Conservation (phyloP, 2,329 filamentous ascomycete genomes). For the Trichoderma polysporum region DNA sequence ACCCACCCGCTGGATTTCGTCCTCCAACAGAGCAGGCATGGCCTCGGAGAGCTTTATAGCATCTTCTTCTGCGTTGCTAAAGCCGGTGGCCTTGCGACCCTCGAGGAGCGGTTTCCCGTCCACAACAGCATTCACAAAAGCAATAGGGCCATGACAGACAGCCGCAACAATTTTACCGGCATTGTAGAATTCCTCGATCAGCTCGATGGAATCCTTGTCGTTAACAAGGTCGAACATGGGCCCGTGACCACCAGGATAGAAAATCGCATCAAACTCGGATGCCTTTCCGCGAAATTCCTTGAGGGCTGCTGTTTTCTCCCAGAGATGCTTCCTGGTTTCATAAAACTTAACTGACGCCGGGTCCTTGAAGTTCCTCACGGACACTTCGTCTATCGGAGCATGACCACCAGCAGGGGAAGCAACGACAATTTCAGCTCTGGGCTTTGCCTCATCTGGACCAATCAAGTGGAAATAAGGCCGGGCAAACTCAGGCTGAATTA, state of each 20-base stretch:
- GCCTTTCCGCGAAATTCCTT: constrained; percentile 3
- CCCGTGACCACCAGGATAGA: constrained; percentile 52
- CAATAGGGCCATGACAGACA: constrained; percentile 68
- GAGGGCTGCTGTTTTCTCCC: constrained; percentile 47
- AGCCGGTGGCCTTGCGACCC: constrained; percentile 60
- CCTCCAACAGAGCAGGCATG: constrained; percentile 43
- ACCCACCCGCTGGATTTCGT: constrained; percentile 44
- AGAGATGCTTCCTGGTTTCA: constrained; percentile 55
- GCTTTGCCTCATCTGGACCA: constrained; percentile 47
- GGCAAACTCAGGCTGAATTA: constrained; percentile 57
- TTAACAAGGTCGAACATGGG: constrained; percentile 62
- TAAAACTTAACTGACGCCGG: constrained; percentile 51
- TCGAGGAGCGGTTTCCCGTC: constrained; percentile 54
- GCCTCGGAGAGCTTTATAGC: constrained; percentile 1
- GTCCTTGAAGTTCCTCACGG: constrained; percentile 58
- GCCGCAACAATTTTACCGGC: constrained; percentile 62
- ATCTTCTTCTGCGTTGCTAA: constrained; percentile 57
- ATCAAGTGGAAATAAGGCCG: constrained; percentile 53
- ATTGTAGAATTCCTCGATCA: constrained; percentile 58
- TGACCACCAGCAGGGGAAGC: constrained; percentile 63
- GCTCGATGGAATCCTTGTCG: constrained; percentile 48
- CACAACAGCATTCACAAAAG: constrained; percentile 58
- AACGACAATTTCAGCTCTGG: constrained; percentile 54
- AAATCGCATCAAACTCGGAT: constrained; percentile 36
- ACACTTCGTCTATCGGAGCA: constrained; percentile 60